These are phyloP conservation scores for Luzula sylvatica DNA, from an alignment of 176 grass and related monocot genomes.

Conservation along the genomic window DNA sequence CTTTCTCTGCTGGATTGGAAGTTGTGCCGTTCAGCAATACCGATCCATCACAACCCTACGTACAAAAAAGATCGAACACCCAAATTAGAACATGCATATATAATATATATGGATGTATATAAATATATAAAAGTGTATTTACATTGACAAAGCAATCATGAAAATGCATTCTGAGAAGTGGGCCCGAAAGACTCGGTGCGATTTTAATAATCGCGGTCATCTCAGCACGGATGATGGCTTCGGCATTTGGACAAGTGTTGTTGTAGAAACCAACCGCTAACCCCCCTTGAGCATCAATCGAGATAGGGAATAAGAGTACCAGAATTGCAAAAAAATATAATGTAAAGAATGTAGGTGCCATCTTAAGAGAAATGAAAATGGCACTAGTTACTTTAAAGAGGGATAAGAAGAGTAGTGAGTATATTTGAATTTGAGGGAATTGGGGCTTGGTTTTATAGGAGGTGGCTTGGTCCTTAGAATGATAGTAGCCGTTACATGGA, in stretches of 20 bases:
- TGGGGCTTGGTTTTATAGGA: constrained; percentile 14
- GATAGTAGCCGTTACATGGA: constrained; percentile 9
- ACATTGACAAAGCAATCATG: constrained; percentile 95
- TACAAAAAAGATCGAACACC: background rate
- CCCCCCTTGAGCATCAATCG: constrained; percentile 26
- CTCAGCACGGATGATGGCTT: constrained; percentile 50
- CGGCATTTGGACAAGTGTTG: constrained; percentile 49
- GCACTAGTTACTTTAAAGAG: background rate
- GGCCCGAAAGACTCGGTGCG: constrained; percentile 48
- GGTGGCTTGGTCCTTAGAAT: background rate
- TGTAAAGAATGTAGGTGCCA: background rate
- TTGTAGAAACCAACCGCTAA: constrained; percentile 58
- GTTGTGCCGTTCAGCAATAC: constrained; percentile 41
- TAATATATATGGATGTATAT: background rate
- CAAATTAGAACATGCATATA: background rate
- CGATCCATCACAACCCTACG: constrained; percentile 83
- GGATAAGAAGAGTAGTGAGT: background rate
- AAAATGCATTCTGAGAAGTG: constrained; percentile 70
- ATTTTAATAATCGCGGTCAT: constrained; percentile 35
- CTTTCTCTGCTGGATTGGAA: constrained; percentile 44
- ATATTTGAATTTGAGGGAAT: constrained; percentile 1
- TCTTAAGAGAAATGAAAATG: background rate
- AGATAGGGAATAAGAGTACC: constrained; percentile 18
- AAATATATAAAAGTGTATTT: background rate
- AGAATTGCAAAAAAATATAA: constrained; percentile 28